Evolutionary conservation across 306 rosid genomes (phyloP), one percentile per base, ranked within the genome.

Genomic region (Dalbergia cultrata): DNA sequence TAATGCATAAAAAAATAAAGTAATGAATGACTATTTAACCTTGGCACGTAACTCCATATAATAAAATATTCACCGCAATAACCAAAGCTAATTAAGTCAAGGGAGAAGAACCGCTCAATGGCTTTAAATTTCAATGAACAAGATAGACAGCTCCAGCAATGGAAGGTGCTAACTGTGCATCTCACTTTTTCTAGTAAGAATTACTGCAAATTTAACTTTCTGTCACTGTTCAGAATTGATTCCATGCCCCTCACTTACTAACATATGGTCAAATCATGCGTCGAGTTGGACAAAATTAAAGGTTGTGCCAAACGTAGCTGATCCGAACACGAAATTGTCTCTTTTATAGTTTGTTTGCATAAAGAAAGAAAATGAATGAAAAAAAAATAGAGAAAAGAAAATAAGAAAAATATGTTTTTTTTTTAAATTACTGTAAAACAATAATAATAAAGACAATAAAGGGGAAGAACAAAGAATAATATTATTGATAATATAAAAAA

Each of bases 181-280:
- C 26, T 19, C 57, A 57, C 54, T 78, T 56, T 67, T 57, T 9
- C 13, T 16, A 0, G 4, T n/a, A 21, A 56, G 13, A 34, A 54
- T 54, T 19, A 31, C 45, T 14, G 65, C 35, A 57, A 66, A 31
- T 57, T 21, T 18, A 35, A 57, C n/a, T 34, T 75, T 13, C n/a
- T 68, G 39, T 13, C 6, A 43, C 79, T 63, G 44, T 71, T 65
- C 13, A 26, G 13, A 47, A 72, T 71, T 49, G 62, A 77, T 54
- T 83, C 69, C 82, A 33, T 44, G 69, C 33, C 54, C 62, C 22
- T 69, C 47, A 31, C 43, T 37, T 53, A 0, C 66, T 22, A 5
- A 11, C 19, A 62, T 41, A 5, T 69, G 54, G 85, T 82, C 85
- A 62, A 76, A 69, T 82, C 81, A 82, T 52, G 67, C 74, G 50